A percentile compares a stretch with the other conserved stretches of the same genome.
Evolutionary conservation across 2,329 filamentous ascomycete species (phyloP).

Genomic region (Colletotrichum nymphaeae): DNA sequence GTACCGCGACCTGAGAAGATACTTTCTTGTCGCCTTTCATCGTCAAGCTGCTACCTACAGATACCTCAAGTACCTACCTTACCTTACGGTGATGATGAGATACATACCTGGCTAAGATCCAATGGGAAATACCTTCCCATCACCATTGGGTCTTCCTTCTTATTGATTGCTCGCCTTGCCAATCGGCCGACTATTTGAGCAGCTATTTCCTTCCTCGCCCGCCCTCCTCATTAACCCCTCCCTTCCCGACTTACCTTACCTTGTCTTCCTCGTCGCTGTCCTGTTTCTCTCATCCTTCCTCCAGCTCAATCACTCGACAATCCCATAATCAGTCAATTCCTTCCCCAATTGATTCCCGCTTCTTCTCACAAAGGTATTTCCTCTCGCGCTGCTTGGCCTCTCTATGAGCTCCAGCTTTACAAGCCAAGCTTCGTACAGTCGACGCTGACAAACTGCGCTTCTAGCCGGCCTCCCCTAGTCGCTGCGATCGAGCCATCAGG

Average conservation of each 20-base stretch:
- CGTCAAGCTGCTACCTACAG: background rate
- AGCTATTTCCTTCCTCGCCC: slow-evolving; percentile 30
- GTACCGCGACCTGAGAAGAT: background rate
- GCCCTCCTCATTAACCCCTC: background rate
- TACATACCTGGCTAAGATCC: no score
- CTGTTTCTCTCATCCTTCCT: slow-evolving; percentile 6
- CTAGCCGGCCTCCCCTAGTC: slow-evolving; percentile 3
- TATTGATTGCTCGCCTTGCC: background rate
- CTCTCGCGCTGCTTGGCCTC: background rate
- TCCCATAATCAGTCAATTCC: background rate
- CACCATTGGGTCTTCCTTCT: background rate
- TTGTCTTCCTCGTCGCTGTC: slow-evolving; percentile 2
- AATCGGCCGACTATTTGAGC: slow-evolving; percentile 14
- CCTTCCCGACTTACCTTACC: background rate
- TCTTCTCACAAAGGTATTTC: background rate
- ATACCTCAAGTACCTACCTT: no score
- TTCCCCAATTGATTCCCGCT: slow-evolving; percentile 8
- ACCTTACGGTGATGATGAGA: no score
- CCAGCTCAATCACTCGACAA: slow-evolving; percentile 20
- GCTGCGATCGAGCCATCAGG: slow-evolving; percentile 9
- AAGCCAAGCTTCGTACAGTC: slow-evolving; percentile 13
- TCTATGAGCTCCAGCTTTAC: background rate
- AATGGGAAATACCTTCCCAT: no score
- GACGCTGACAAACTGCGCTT: slow-evolving; percentile 24
- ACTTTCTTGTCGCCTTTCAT: background rate